Conservation (phyloP, 1,139 yeast species). For the Waltiozyma sp. region DNA sequence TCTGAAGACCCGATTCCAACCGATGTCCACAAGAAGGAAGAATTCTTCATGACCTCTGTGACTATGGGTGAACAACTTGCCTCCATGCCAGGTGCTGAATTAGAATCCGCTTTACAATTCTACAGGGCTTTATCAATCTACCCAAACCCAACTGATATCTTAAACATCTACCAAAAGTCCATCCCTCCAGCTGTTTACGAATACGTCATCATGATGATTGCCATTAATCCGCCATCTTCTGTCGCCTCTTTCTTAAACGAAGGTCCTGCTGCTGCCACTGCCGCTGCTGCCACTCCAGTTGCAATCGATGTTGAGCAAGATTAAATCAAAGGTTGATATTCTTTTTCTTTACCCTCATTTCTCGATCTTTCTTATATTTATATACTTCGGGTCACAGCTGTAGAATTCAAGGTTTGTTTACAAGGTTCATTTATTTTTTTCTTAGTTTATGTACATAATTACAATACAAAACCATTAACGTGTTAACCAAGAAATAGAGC, state of each 20-base stretch:
- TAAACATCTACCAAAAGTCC: slow-evolving; percentile 81
- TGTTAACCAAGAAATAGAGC: slow-evolving; percentile 5
- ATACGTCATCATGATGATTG: slow-evolving; percentile 76
- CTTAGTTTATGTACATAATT: neutral
- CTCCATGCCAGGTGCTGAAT: slow-evolving; percentile 42
- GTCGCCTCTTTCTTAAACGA: slow-evolving; percentile 54
- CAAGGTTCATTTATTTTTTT: neutral
- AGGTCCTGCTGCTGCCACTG: slow-evolving; percentile 10
- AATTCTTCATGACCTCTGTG: slow-evolving; percentile 73
- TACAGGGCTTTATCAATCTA: slow-evolving; percentile 92
- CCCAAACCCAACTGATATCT: slow-evolving; percentile 88
- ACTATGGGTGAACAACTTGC: slow-evolving; percentile 73
- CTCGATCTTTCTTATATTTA: neutral
- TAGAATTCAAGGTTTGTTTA: neutral
- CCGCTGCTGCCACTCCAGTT: slow-evolving; percentile 1
- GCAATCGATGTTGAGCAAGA: slow-evolving; percentile 13
- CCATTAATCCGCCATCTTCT: slow-evolving; percentile 78
- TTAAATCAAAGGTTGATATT: slow-evolving; percentile 2
- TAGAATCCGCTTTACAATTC: slow-evolving; percentile 80
- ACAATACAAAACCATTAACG: slow-evolving; percentile 10
- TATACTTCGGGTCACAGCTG: neutral
- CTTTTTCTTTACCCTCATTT: neutral
- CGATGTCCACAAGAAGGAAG: slow-evolving; percentile 53
- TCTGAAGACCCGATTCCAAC: slow-evolving; percentile 68
- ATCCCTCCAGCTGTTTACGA: slow-evolving; percentile 77